Conservation (phyloP, 768 basidiomycete species). For the Mycena floridula region DNA sequence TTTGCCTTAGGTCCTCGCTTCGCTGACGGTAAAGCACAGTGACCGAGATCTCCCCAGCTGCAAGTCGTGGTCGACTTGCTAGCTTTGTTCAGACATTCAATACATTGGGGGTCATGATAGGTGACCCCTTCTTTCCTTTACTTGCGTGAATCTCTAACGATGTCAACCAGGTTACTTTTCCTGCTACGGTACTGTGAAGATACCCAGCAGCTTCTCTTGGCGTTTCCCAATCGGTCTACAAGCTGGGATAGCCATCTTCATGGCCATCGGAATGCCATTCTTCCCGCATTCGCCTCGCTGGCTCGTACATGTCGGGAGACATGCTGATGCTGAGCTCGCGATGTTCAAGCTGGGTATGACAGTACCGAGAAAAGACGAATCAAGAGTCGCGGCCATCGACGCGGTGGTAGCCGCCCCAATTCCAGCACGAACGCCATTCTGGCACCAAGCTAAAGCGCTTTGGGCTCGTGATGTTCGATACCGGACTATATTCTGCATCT, state of each 20-base stretch:
- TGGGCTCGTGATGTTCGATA: slow-evolving; percentile 20
- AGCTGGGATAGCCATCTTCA: slow-evolving; percentile 18
- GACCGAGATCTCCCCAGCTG: slow-evolving; percentile 35
- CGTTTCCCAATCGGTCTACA: slow-evolving; percentile 31
- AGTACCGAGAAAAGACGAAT: slow-evolving; percentile 19
- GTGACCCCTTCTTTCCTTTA: slow-evolving; percentile 7
- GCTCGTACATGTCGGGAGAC: slow-evolving; percentile 28
- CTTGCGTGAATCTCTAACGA: neutral
- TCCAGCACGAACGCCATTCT: slow-evolving; percentile 3
- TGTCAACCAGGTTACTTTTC: slow-evolving; percentile 26
- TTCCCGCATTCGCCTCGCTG: slow-evolving; percentile 36
- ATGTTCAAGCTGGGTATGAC: slow-evolving; percentile 19
- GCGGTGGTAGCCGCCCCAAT: neutral
- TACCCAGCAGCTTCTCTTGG: slow-evolving; percentile 27
- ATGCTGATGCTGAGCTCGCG: slow-evolving; percentile 23
- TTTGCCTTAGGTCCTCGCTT: neutral
- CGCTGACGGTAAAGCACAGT: slow-evolving; percentile 10
- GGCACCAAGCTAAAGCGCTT: slow-evolving; percentile 15
- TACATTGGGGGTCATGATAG: slow-evolving; percentile 34
- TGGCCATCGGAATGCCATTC: slow-evolving; percentile 23
- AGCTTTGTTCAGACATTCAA: slow-evolving; percentile 36
- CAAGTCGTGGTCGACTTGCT: slow-evolving; percentile 33
- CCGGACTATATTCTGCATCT: slow-evolving; percentile 33
- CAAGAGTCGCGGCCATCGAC: slow-evolving; percentile 2
- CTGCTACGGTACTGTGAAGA: slow-evolving; percentile 29